A percentile compares a stretch with the other conserved stretches of the same genome.
Evolutionary conservation across 2,329 filamentous ascomycete genomes (phyloP).

Genomic region (Metarhizium sp.): DNA sequence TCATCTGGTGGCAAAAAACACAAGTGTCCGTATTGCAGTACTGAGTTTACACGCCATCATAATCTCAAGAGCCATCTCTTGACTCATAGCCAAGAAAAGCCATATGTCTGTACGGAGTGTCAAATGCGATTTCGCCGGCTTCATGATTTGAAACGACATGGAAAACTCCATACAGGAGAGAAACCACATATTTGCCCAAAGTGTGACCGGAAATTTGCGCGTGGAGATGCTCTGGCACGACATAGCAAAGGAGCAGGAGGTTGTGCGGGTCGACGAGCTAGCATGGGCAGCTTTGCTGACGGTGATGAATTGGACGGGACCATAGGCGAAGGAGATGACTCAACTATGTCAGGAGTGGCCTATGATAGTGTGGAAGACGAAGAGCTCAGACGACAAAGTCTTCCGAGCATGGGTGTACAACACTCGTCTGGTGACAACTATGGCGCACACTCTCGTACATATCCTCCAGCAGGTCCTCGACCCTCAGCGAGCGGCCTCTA

Average conservation of each 20-base stretch:
- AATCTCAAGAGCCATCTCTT: slow-evolving; percentile 96
- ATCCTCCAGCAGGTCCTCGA: slow-evolving; percentile 57
- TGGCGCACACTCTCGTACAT: slow-evolving; percentile 63
- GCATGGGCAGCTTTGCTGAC: slow-evolving; percentile 71
- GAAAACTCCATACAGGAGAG: slow-evolving; percentile 93
- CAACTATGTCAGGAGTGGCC: slow-evolving; percentile 45
- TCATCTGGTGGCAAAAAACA: slow-evolving; percentile 68
- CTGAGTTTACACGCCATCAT: slow-evolving; percentile 94
- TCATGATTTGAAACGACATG: slow-evolving; percentile 92
- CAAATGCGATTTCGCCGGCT: slow-evolving; percentile 84
- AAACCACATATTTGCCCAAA: slow-evolving; percentile 91
- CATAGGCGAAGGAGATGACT: slow-evolving; percentile 41
- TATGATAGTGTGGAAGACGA: slow-evolving; percentile 52
- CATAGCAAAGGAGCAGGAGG: slow-evolving; percentile 95
- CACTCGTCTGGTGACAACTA: slow-evolving; percentile 52
- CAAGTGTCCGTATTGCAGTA: slow-evolving; percentile 92
- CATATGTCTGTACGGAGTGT: slow-evolving; percentile 89
- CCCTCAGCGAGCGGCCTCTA: slow-evolving; percentile 46
- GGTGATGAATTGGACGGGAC: slow-evolving; percentile 61
- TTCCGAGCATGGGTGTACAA: slow-evolving; percentile 67
- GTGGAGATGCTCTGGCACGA: slow-evolving; percentile 86
- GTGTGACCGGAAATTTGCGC: slow-evolving; percentile 88
- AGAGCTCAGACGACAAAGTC: slow-evolving; percentile 55
- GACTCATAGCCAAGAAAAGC: slow-evolving; percentile 97
- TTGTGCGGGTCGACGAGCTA: slow-evolving; percentile 83